Base-by-base conservation (phyloP, 805 yeast species). In the Candida sonorensis region DNA sequence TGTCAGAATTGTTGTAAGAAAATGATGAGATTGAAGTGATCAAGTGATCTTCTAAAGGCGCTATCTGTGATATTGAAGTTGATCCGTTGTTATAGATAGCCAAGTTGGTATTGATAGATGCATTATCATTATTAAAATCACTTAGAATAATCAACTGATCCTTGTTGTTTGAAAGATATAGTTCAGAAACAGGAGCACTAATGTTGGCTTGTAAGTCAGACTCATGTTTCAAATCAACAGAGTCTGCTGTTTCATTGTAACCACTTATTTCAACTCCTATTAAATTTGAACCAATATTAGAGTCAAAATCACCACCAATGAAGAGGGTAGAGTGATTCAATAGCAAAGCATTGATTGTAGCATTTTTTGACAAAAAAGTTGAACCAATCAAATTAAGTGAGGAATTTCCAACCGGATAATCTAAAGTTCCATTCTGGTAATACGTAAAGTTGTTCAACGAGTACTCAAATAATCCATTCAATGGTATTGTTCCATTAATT, bases 391-490 rank as follows among this genome's bases (percentile, higher is more conserved):
- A 29, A 36, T 67, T 65, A 26, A 79, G 40, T 2, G 72, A 50
- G 0, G 82, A 66, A 41, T 72, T 66, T 0, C 77, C 75, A 25
- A 76, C 37, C 3, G 56, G 54, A 19, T 41, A 21, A 3, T 40
- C 48, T 17, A 53, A 42, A 10, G 46, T 40, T 4, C 51, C 30
- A 12, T 13, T 15, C 12, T 25, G 22, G 18, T 41, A 41, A 4
- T 35, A 39, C 8, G 80, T 61, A 52, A 82, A 85, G 52, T 87
- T 87, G 2, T 72, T 56, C 23, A 77, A 58, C 1, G 85, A 77
- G 55, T 80, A 92, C 58, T 90, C 96, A 50, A 90, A 85, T 14
- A 90, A 46, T 8, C 94, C 95, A 53, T 83, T 81, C 31, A 88
- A 26, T 17, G 21, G 16, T 7, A 29, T 17, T 14, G 25, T 47